Percentiles rank a stretch among this genome's conserved stretches.
phyloP scores from a whole-genome alignment of 345 rosid genomes.

The Aquilaria malaccensis region DNA sequence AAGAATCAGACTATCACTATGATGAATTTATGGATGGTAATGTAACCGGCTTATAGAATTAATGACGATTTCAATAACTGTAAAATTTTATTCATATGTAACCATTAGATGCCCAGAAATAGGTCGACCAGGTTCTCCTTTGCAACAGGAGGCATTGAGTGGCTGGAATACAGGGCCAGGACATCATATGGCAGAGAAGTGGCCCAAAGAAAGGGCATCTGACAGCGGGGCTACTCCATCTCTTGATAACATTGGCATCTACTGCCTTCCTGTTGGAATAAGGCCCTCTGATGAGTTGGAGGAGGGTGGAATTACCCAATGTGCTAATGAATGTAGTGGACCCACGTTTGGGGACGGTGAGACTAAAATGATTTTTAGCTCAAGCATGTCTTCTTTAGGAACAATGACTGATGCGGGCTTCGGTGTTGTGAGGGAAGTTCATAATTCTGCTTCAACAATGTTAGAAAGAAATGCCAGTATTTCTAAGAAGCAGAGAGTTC shows the following conservation, averaged over 20 bases:
- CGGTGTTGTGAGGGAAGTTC: conserved; percentile 45
- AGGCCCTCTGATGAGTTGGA: conserved; percentile 46
- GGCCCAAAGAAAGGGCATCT: conserved; percentile 62
- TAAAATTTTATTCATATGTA: background rate
- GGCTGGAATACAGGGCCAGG: conserved; percentile 67
- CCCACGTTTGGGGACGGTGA: conserved; percentile 30
- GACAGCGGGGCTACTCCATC: conserved; percentile 40
- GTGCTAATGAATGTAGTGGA: conserved; percentile 22
- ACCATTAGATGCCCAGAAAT: background rate
- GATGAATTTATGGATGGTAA: conserved; percentile 57
- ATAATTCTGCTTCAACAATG: conserved; percentile 45
- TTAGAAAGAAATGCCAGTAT: conserved; percentile 51
- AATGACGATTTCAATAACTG: background rate
- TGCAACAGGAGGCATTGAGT: conserved; percentile 57
- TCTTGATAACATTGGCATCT: conserved; percentile 49
- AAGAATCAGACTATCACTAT: conserved; percentile 17
- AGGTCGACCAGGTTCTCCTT: conserved; percentile 40
- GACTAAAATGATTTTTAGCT: conserved; percentile 25
- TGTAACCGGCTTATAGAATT: background rate
- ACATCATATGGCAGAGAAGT: conserved; percentile 53
- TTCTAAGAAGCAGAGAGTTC: conserved; percentile 63
- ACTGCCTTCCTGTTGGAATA: conserved; percentile 85
- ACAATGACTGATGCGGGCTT: conserved; percentile 37
- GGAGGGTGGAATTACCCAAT: conserved; percentile 19
- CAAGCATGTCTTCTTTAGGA: conserved; percentile 34